Evolutionary conservation across 2,329 filamentous ascomycete genomes (phyloP).

Genomic region (Venturia aucupariae): DNA sequence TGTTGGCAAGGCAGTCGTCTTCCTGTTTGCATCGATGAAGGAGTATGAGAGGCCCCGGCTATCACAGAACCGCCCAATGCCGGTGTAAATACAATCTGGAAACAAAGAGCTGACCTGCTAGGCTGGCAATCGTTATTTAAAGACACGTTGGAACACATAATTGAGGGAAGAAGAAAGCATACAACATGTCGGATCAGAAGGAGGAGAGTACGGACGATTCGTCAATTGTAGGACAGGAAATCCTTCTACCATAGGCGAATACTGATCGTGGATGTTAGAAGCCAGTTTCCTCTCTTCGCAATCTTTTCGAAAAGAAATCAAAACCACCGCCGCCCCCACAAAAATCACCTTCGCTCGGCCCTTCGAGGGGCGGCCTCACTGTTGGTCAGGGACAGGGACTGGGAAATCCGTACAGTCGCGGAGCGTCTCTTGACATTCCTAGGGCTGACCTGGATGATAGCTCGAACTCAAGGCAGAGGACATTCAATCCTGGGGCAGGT

Average conservation of each 20-base stretch:
- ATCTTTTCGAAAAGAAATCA: constrained; percentile 55
- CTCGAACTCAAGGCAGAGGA: constrained; percentile 20
- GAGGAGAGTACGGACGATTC: constrained; percentile 63
- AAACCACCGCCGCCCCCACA: constrained; percentile 10
- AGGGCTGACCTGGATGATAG: constrained; percentile 20
- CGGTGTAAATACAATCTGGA: neutral
- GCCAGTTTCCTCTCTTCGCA: constrained; percentile 72
- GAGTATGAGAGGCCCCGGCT: constrained; percentile 3
- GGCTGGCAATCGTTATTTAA: constrained; percentile 1
- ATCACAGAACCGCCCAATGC: neutral
- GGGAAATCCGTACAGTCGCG: constrained; percentile 10
- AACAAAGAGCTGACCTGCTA: constrained; percentile 1
- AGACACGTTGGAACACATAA: neutral
- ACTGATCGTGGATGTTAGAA: constrained; percentile 41
- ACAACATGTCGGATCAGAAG: constrained; percentile 25
- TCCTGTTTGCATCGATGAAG: constrained; percentile 2
- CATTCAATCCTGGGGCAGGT: constrained; percentile 29
- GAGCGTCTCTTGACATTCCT: constrained; percentile 35
- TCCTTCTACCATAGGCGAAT: constrained; percentile 12
- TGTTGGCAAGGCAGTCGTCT: neutral
- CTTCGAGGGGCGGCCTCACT: constrained; percentile 23
- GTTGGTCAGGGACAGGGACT: constrained; percentile 2
- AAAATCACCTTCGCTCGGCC: neutral
- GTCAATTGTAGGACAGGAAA: constrained; percentile 53
- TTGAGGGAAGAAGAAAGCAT: constrained; percentile 9